phyloP scores from a whole-genome alignment of 1,284 basidiomycete genomes.

The Trichosporon ovoides region DNA sequence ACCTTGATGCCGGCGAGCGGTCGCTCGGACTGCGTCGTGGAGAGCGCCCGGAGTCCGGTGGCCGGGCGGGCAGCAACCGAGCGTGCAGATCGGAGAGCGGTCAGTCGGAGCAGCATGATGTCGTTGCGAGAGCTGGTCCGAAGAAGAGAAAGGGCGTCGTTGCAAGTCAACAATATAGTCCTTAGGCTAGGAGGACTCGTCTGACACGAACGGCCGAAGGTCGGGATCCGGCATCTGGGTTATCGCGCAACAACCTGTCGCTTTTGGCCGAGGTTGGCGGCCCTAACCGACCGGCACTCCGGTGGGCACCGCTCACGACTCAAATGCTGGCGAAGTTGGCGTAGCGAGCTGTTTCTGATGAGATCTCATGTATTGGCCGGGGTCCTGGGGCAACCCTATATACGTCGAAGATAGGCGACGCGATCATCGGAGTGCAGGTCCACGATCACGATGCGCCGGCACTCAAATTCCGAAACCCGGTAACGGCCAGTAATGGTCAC shows the following conservation, averaged over 20 bases:
- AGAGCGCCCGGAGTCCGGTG: slow-evolving; percentile 47
- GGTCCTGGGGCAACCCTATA: no score
- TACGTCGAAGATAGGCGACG: no score
- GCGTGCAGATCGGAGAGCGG: neutral
- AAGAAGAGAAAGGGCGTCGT: neutral
- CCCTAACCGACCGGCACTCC: neutral
- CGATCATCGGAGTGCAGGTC: slow-evolving; percentile 16
- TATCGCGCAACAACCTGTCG: neutral
- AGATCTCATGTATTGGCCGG: no score
- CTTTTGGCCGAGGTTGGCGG: slow-evolving; percentile 4
- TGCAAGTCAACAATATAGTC: neutral
- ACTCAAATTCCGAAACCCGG: no score
- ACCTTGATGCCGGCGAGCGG: slow-evolving; percentile 74
- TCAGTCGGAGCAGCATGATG: neutral
- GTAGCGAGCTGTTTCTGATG: no score
- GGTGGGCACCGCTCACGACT: neutral
- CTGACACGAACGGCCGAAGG: neutral
- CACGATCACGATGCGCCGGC: neutral
- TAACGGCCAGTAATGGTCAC: no score
- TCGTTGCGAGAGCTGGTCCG: neutral
- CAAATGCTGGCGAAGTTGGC: no score
- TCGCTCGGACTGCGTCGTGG: slow-evolving; percentile 52
- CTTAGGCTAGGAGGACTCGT: neutral
- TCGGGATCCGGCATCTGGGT: neutral
- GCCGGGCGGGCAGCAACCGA: no score